phyloP scores from a whole-genome alignment of 352 stramenopile species.

The Plasmopara viticola region DNA sequence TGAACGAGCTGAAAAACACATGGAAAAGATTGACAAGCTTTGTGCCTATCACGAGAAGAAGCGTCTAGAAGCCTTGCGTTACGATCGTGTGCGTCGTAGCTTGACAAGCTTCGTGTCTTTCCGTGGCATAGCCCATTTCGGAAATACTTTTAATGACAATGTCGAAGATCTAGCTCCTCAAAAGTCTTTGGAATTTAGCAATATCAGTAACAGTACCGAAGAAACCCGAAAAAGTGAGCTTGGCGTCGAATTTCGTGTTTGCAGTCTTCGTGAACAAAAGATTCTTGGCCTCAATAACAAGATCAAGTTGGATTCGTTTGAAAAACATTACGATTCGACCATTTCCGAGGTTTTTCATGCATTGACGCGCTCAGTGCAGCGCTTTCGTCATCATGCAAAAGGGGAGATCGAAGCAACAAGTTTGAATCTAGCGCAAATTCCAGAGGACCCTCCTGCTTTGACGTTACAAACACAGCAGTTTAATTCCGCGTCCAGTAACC shows the following conservation, averaged over 20 bases:
- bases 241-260: slow-evolving; percentile 22
- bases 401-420: slow-evolving; percentile 9
- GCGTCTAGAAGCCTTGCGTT: slow-evolving; percentile 15
- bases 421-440: slow-evolving; percentile 18
- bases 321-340: slow-evolving; percentile 57
- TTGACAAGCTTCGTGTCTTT: no score
- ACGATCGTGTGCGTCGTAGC: no score
- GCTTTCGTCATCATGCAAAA: slow-evolving; percentile 17
- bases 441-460: slow-evolving; percentile 9
- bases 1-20: slow-evolving; percentile 39
- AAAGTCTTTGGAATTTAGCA: no score
- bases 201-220: no score
- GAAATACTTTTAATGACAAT: no score
- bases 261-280: slow-evolving; percentile 49
- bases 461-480: no score
- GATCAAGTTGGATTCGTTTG: slow-evolving; percentile 44
- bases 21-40: slow-evolving; percentile 59
- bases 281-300: slow-evolving; percentile 45
- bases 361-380: slow-evolving; percentile 33
- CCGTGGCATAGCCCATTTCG: no score
- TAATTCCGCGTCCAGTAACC: no score
- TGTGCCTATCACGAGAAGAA: slow-evolving; percentile 48
- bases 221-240: background rate
- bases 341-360: slow-evolving; percentile 53
- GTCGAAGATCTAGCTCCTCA: no score